A percentile compares a stretch with the other conserved stretches of the same genome.
phyloP scores from a whole-genome alignment of 2,329 filamentous ascomycete species.

The Sporothrix pallida region DNA sequence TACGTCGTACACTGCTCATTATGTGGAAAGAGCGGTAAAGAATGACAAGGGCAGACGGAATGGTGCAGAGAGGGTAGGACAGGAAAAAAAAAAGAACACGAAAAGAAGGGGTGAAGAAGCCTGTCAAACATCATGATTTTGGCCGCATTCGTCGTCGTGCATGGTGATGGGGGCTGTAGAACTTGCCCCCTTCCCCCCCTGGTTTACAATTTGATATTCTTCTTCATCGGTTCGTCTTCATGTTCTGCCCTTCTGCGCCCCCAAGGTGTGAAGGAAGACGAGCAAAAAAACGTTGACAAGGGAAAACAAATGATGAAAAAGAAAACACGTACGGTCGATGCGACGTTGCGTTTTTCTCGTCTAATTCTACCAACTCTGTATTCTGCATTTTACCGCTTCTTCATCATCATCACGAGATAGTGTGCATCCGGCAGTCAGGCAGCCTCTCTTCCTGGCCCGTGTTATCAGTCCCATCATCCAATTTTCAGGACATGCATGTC shows the following conservation, averaged over 20 bases:
- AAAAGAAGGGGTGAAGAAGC: not conserved
- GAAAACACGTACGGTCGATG: slow-evolving; percentile 1
- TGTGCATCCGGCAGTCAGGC: not conserved
- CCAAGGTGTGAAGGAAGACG: not conserved
- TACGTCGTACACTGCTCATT: no score
- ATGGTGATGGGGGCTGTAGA: slow-evolving; percentile 5
- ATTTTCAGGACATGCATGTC: not conserved
- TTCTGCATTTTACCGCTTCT: not conserved
- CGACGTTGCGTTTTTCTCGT: slow-evolving; percentile 7
- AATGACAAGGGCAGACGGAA: not conserved
- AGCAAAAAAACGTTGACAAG: not conserved
- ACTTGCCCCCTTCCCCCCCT: no score
- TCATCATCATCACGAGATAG: not conserved
- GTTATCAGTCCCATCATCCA: no score
- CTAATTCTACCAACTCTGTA: not conserved
- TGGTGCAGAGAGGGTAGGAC: not conserved
- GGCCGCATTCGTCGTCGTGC: slow-evolving; percentile 17
- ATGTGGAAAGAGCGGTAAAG: not conserved
- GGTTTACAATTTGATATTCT: not conserved
- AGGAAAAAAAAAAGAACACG: not conserved
- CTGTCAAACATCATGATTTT: not conserved
- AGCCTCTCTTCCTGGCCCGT: not conserved
- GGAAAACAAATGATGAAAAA: not conserved
- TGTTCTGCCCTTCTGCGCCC: not conserved
- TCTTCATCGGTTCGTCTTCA: not conserved